Evolutionary conservation across 495 filamentous ascomycete species (phyloP).

Genomic region (Neurospora sublineolata): DNA sequence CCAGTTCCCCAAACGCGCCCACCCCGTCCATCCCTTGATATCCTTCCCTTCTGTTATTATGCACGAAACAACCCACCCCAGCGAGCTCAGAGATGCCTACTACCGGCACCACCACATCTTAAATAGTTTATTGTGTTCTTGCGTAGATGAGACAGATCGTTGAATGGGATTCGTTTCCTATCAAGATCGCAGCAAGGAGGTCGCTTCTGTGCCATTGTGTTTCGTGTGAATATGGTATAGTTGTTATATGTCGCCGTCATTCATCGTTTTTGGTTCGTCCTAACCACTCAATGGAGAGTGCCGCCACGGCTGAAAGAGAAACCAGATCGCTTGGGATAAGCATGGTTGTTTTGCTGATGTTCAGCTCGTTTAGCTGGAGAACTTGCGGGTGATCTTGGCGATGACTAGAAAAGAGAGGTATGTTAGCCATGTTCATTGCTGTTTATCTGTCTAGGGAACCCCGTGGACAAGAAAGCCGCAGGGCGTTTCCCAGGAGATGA

Average conservation of each 20-base stretch:
- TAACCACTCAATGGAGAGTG: not conserved
- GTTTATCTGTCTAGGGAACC: not conserved
- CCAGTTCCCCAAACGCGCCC: not conserved
- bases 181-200: not conserved
- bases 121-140: not conserved
- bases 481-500: not conserved
- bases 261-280: not conserved
- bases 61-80: not conserved
- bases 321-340: not conserved
- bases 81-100: not conserved
- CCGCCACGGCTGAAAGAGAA: not conserved
- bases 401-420: conserved; percentile 51
- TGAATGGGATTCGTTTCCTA: not conserved
- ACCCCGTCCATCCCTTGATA: not conserved
- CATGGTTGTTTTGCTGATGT: not conserved
- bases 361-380: conserved; percentile 49
- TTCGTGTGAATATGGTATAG: not conserved
- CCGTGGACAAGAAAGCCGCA: not conserved
- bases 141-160: not conserved
- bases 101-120: not conserved
- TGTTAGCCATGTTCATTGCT: conserved; percentile 1
- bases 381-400: conserved; percentile 88
- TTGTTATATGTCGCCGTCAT: not conserved
- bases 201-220: not conserved
- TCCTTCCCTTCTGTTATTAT: not conserved